Evolutionary conservation across 2,329 filamentous ascomycete genomes (phyloP).

Genomic region (Pseudocercospora fuligena): DNA sequence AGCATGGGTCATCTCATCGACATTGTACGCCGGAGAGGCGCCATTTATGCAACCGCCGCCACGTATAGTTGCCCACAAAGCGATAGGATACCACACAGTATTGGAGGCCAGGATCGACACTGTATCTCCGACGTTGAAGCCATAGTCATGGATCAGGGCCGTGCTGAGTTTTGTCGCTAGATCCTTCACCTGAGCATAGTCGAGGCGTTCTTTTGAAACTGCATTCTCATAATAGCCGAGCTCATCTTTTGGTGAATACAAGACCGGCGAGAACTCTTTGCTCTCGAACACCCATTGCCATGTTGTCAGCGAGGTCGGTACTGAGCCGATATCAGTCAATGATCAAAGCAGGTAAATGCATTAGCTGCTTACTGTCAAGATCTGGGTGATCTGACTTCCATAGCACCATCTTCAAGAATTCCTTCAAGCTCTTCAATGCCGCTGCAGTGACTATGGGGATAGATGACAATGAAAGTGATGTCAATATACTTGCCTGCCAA

Average conservation of each 20-base stretch:
- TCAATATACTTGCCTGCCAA: background rate
- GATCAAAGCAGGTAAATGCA: background rate
- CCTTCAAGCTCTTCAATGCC: background rate
- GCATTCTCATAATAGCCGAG: constrained; percentile 62
- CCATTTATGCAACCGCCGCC: constrained; percentile 62
- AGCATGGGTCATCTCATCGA: constrained; percentile 68
- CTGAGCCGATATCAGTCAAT: constrained; percentile 41
- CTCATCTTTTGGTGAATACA: constrained; percentile 37
- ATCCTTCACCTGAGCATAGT: constrained; percentile 60
- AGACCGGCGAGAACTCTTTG: constrained; percentile 53
- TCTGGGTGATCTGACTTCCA: constrained; percentile 48
- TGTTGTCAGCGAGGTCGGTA: constrained; percentile 58
- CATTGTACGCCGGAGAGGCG: constrained; percentile 66
- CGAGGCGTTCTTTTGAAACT: constrained; percentile 60
- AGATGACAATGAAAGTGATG: background rate
- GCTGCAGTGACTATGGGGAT: background rate
- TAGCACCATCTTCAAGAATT: constrained; percentile 18
- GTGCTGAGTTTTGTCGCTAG: constrained; percentile 64
- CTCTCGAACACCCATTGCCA: constrained; percentile 67
- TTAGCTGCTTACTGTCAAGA: constrained; percentile 44
- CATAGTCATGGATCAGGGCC: constrained; percentile 60
- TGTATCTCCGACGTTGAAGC: constrained; percentile 58
- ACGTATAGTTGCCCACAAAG: constrained; percentile 61
- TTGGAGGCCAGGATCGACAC: constrained; percentile 66
- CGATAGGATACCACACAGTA: constrained; percentile 69